Evolutionary conservation across 1,284 basidiomycete genomes (phyloP).

Genomic region (Cutaneotrichosporon sp.): DNA sequence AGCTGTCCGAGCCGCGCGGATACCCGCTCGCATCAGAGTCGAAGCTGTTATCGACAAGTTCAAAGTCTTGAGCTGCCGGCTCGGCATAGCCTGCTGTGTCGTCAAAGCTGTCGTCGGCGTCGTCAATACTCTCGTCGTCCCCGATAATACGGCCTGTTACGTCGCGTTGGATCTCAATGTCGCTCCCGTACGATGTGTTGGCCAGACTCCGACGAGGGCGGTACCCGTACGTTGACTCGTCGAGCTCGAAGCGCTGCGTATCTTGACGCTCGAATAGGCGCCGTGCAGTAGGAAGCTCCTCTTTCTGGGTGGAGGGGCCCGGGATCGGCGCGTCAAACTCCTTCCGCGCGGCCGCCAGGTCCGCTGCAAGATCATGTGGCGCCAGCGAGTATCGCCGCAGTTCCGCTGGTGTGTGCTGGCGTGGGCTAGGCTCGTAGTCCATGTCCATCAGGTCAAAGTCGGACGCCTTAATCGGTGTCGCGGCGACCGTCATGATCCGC

Average conservation of each 20-base stretch:
- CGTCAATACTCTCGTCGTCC: conserved; percentile 20
- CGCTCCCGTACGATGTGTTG: conserved; percentile 44
- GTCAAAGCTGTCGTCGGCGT: conserved; percentile 22
- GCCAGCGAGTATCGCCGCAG: conserved; percentile 43
- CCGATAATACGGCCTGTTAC: conserved; percentile 18
- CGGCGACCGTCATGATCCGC: conserved; percentile 46
- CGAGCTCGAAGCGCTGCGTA: background rate
- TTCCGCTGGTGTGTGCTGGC: conserved; percentile 37
- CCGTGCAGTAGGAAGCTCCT: background rate
- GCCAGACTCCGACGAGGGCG: conserved; percentile 35
- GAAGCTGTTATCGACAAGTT: conserved; percentile 21
- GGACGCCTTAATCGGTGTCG: conserved; percentile 7
- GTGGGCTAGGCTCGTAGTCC: conserved; percentile 34
- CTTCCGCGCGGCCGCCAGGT: conserved; percentile 21
- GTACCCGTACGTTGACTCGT: conserved; percentile 1
- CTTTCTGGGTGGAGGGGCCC: background rate
- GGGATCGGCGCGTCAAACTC: conserved; percentile 16
- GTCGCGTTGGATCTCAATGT: conserved; percentile 27
- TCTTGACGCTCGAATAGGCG: conserved; percentile 6
- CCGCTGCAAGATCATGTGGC: conserved; percentile 23
- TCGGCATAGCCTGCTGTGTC: conserved; percentile 10
- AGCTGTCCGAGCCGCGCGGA: background rate
- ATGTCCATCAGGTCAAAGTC: conserved; percentile 45
- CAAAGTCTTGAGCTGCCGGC: conserved; percentile 16
- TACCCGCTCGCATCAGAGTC: conserved; percentile 15